phyloP scores from a whole-genome alignment of 495 filamentous ascomycete genomes.

The Letharia lupina region DNA sequence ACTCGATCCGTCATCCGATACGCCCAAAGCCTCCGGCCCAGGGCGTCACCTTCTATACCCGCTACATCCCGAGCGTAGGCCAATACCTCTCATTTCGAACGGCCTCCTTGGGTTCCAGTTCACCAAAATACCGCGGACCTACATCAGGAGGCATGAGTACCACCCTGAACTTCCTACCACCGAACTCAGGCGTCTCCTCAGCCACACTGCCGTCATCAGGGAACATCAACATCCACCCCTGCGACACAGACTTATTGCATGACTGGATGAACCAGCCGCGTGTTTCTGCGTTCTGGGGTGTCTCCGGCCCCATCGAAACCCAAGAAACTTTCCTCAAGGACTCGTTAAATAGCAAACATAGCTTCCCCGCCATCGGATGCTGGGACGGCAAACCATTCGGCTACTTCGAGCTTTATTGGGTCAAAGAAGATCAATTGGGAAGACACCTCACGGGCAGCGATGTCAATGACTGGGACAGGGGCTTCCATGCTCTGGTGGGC shows the following conservation, averaged over 20 bases:
- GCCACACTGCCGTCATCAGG: slow-evolving; percentile 30
- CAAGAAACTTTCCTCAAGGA: slow-evolving; percentile 63
- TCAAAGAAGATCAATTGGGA: slow-evolving; percentile 80
- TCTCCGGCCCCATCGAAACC: slow-evolving; percentile 48
- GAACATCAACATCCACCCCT: slow-evolving; percentile 34
- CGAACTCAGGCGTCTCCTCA: slow-evolving; percentile 27
- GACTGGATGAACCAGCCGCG: slow-evolving; percentile 86
- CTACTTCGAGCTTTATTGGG: slow-evolving; percentile 98
- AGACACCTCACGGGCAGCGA: slow-evolving; percentile 48
- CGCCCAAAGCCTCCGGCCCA: slow-evolving; percentile 83
- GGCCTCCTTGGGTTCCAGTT: slow-evolving; percentile 39
- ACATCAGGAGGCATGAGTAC: slow-evolving; percentile 24
- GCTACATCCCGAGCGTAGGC: slow-evolving; percentile 70
- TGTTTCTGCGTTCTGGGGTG: slow-evolving; percentile 75
- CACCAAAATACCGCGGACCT: slow-evolving; percentile 27
- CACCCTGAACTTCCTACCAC: slow-evolving; percentile 26
- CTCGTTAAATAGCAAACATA: slow-evolving; percentile 58
- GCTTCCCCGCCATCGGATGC: slow-evolving; percentile 83
- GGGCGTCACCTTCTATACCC: slow-evolving; percentile 81
- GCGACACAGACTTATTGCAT: slow-evolving; percentile 70
- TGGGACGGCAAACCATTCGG: slow-evolving; percentile 96
- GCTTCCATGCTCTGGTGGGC: slow-evolving; percentile 79
- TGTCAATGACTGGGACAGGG: slow-evolving; percentile 75
- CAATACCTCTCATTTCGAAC: slow-evolving; percentile 87
- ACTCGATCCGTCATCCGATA: slow-evolving; percentile 74